Conservation (phyloP, 441 rosid genomes). For the Jatropha multifida region DNA sequence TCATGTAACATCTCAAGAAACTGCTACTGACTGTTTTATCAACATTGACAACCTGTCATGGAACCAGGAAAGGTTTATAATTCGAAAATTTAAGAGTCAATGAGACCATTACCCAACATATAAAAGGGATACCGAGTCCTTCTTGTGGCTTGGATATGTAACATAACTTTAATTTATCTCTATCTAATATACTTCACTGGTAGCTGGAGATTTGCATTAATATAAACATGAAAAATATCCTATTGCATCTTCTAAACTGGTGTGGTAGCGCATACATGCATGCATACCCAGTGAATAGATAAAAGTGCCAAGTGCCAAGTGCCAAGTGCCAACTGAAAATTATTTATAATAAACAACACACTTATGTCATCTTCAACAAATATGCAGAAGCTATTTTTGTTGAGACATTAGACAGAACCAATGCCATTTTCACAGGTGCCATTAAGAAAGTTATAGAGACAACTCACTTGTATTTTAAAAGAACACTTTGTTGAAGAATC, state of each 20-base stretch:
- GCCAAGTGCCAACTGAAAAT: too few species aligned
- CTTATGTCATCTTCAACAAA: neutral
- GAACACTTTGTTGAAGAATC: constrained; percentile 98
- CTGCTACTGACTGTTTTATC: neutral
- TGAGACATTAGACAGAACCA: constrained; percentile 2
- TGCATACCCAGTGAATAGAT: neutral
- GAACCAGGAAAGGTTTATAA: neutral
- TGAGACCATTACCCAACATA: neutral
- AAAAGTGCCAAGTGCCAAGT: neutral
- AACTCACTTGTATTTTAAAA: constrained; percentile 92
- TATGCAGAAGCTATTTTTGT: neutral
- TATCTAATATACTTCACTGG: neutral
- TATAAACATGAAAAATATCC: neutral
- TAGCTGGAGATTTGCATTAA: neutral
- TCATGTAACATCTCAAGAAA: constrained; percentile 3
- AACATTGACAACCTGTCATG: neutral
- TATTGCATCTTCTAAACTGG: neutral
- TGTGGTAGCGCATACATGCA: neutral
- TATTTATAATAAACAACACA: neutral
- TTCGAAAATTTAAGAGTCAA: neutral
- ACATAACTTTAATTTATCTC: neutral
- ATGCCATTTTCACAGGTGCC: neutral
- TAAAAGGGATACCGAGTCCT: neutral
- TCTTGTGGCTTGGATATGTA: neutral
- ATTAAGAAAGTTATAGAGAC: constrained; percentile 15